Base-by-base conservation (phyloP, 306 rosid species). In the Castanea mollissima region DNA sequence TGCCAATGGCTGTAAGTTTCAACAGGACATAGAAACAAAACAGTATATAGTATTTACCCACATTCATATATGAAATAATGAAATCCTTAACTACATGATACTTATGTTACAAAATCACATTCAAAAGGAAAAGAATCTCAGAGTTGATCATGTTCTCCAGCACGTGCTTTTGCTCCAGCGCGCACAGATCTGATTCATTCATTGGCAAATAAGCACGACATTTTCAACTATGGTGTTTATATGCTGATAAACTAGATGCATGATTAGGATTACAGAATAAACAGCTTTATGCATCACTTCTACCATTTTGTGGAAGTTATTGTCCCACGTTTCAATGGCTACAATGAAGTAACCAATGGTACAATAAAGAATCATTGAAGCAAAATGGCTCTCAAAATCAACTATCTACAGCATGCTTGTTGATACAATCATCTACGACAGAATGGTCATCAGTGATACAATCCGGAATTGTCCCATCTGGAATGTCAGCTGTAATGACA, bases 401-500 rank as follows among this genome's bases (percentile, higher is more conserved):
- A 80, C 75, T 54, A 56, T 85, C 87, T 57, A 23, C 76, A 18
- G 55, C 62, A 67, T 68, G 76, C 25, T 72, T 76, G 79, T 82
- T 83, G 5, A 51, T 69, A 19, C 76, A 65, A 58, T 62, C 81
- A 69, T 81, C 85, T 2, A 65, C 44, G 62, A 65, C 29, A 6
- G 79, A 79, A 71, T 62, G 78, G 62, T 90, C 83, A 54, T 56
- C 34, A 10, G 75, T 74, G 71, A 56, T 18, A 32, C 63, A 23
- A 46, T 73, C 78, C 6, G 76, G 75, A 67, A 67, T 13, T 15
- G 52, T 20, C 79, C 79, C 85, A 57, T 71, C 69, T 34, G 74
- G 69, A 55, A 27, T 38, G 68, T 38, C 58, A 2, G 80, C 65
- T n/a, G 75, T 78, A 19, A 79, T 3, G 64, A 74, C 69, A 81